Conservation (phyloP, 2,329 filamentous ascomycete species). For the Paecilomyces niveus region DNA sequence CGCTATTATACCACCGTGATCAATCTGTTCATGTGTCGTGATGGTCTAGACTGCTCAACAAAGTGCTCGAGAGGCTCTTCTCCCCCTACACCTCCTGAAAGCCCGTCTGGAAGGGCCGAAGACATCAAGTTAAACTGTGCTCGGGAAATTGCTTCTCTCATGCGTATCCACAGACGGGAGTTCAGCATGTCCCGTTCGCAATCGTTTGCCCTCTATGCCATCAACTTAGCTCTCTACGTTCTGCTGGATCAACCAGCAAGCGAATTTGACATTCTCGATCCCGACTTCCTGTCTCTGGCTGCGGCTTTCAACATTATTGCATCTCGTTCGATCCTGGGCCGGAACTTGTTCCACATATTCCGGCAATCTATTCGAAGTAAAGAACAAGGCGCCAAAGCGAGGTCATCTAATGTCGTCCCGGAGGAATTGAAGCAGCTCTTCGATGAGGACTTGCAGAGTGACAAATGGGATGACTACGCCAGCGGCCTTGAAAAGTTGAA, state of each 20-base stretch:
- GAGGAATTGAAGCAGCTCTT: constrained; percentile 27
- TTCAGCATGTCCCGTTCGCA: constrained; percentile 29
- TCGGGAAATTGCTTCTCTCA: constrained; percentile 21
- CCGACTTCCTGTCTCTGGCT: constrained; percentile 26
- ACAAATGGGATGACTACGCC: constrained; percentile 23
- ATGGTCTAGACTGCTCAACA: constrained; percentile 8
- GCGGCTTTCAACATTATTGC: constrained; percentile 27
- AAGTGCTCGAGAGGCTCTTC: constrained; percentile 21
- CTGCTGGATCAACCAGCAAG: constrained; percentile 17
- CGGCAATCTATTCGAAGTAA: constrained; percentile 24
- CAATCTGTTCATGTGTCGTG: constrained; percentile 25
- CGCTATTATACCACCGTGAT: constrained; percentile 28
- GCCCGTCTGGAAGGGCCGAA: constrained; percentile 8
- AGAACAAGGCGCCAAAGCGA: constrained; percentile 14
- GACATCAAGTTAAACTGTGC: constrained; percentile 23
- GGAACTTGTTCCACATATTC: constrained; percentile 30
- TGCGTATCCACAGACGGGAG: constrained; percentile 23
- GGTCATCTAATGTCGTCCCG: constrained; percentile 14
- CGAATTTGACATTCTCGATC: constrained; percentile 25
- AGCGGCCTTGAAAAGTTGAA: not conserved
- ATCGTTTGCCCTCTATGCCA: constrained; percentile 30
- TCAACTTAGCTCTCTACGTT: constrained; percentile 30
- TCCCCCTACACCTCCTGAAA: constrained; percentile 11
- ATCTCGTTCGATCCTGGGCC: constrained; percentile 24
- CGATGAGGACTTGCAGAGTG: constrained; percentile 17